phyloP scores from a whole-genome alignment of 306 rosid genomes.

The Pterocarpus santalinus region DNA sequence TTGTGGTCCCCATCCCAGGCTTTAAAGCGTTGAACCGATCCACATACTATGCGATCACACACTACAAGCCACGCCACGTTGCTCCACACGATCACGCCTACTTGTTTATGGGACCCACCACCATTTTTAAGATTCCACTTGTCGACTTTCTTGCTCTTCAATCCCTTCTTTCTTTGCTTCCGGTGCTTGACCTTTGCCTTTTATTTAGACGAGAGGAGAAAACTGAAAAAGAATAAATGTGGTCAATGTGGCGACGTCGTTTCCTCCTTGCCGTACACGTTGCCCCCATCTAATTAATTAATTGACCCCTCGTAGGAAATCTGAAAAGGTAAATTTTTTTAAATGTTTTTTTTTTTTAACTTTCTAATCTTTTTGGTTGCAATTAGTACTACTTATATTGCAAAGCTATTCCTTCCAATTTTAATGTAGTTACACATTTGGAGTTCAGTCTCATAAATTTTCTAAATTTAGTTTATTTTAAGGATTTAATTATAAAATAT shows the following conservation, averaged over 20 bases:
- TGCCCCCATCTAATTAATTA: not conserved
- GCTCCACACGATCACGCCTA: not conserved
- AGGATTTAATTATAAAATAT: no score
- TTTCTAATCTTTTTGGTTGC: no score
- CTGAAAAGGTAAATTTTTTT: not conserved
- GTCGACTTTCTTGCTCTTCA: not conserved
- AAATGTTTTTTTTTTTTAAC: no score
- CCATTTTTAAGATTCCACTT: not conserved
- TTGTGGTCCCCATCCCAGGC: no score
- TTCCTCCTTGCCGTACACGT: slow-evolving; percentile 41
- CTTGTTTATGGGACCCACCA: slow-evolving; percentile 1
- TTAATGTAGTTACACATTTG: no score
- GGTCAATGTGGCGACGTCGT: not conserved
- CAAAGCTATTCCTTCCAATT: no score
- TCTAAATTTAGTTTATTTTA: no score
- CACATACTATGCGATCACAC: no score
- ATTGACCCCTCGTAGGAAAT: not conserved
- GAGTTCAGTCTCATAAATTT: no score
- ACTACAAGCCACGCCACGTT: slow-evolving; percentile 6
- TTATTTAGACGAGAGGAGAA: not conserved
- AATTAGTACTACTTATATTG: no score
- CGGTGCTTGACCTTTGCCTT: not conserved
- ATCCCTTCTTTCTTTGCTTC: not conserved
- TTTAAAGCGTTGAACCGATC: no score
- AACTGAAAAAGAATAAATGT: no score